Conservation (phyloP, 495 filamentous ascomycete species). For the Penicillium simplicissimum region DNA sequence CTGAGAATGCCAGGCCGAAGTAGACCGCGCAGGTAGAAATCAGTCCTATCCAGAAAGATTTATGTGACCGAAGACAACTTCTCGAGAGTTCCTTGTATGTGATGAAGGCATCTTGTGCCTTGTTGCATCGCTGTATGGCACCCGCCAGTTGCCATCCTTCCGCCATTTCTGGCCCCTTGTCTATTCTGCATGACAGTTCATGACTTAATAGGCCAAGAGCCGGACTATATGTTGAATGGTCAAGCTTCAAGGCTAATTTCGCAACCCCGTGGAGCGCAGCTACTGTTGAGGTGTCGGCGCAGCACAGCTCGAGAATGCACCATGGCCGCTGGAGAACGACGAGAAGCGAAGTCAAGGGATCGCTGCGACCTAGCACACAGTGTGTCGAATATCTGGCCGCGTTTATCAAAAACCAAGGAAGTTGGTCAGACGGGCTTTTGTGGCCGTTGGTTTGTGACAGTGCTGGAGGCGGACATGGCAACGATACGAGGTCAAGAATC, state of each 20-base stretch:
- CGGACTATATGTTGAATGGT: constrained; percentile 11
- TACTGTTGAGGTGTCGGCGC: constrained; percentile 16
- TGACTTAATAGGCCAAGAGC: constrained; percentile 15
- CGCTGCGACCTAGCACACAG: constrained; percentile 17
- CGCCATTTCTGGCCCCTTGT: background rate
- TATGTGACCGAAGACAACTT: constrained; percentile 15
- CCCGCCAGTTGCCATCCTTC: background rate
- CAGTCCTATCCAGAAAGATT: constrained; percentile 23
- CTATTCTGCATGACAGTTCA: constrained; percentile 1
- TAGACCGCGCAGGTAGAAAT: constrained; percentile 23
- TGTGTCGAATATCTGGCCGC: constrained; percentile 17
- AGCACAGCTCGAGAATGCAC: constrained; percentile 29
- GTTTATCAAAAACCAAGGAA: constrained; percentile 27
- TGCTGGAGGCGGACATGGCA: constrained; percentile 2
- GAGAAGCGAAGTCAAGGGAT: constrained; percentile 15
- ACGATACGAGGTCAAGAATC: background rate
- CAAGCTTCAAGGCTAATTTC: constrained; percentile 1
- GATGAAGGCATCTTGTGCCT: background rate
- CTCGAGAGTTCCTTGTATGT: constrained; percentile 11
- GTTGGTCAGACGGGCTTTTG: background rate
- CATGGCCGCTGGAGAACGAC: constrained; percentile 26
- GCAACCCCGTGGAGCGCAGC: constrained; percentile 12
- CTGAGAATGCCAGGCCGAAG: constrained; percentile 14
- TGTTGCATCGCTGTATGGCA: background rate
- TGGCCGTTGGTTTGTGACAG: background rate